phyloP scores from a whole-genome alignment of 176 grass and related monocot genomes.

The Themeda triandra region DNA sequence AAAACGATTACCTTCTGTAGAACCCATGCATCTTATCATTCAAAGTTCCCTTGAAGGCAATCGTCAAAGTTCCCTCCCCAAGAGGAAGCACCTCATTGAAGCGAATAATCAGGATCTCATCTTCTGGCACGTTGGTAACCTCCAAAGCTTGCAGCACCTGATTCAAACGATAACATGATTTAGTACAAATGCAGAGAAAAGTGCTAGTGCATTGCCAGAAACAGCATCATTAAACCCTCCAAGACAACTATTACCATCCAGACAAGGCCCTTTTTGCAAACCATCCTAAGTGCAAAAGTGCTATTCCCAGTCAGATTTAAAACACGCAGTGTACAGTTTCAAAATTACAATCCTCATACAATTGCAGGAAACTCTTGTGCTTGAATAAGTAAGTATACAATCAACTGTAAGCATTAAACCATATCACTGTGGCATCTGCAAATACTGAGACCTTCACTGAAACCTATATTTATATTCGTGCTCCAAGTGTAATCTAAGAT shows the following conservation, averaged over 20 bases:
- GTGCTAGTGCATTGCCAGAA: neutral
- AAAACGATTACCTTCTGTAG: constrained; percentile 72
- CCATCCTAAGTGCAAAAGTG: neutral
- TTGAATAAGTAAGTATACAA: neutral
- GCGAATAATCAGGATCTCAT: constrained; percentile 75
- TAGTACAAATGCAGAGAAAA: neutral
- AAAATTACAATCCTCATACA: neutral
- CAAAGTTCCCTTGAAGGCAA: constrained; percentile 71
- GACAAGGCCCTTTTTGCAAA: neutral
- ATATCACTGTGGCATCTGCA: neutral
- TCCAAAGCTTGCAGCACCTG: constrained; percentile 60
- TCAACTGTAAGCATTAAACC: neutral
- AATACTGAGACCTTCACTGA: neutral
- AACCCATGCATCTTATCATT: constrained; percentile 97
- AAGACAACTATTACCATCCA: neutral
- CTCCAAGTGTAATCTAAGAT: neutral
- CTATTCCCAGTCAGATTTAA: neutral
- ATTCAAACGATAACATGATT: constrained; percentile 14
- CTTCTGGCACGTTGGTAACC: constrained; percentile 58
- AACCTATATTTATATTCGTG: neutral
- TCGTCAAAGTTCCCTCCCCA: constrained; percentile 55
- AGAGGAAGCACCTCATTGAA: constrained; percentile 69
- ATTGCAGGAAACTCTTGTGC: neutral
- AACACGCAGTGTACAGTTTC: neutral
- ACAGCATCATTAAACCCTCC: neutral